These are phyloP conservation scores for Penicillium cataractarum DNA, from an alignment of 495 filamentous ascomycete genomes.

Conservation along the genomic window DNA sequence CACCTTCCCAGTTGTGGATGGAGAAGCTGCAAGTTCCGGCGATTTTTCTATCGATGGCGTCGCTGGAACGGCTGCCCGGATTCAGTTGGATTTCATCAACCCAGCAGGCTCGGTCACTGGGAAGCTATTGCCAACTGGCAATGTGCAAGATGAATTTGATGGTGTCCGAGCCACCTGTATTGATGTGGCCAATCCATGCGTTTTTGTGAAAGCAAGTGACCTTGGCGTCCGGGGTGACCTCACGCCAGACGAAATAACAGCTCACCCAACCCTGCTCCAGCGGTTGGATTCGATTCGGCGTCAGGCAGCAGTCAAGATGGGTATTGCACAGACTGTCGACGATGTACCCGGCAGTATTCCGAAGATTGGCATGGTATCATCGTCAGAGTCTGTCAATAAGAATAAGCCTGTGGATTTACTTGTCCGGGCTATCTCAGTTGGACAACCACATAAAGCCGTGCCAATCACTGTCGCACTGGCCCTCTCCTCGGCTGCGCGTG, in stretches of 20 bases:
- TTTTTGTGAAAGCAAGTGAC: conserved; percentile 61
- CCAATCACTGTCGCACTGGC: conserved; percentile 25
- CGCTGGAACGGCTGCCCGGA: conserved; percentile 56
- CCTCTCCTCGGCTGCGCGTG: background rate
- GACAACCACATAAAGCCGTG: conserved; percentile 66
- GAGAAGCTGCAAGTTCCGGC: conserved; percentile 53
- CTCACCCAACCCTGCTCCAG: conserved; percentile 47
- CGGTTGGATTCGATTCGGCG: conserved; percentile 64
- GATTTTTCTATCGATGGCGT: conserved; percentile 71
- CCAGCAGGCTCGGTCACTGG: conserved; percentile 73
- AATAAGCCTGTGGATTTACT: conserved; percentile 46
- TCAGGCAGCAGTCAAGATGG: conserved; percentile 65
- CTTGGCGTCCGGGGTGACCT: conserved; percentile 54
- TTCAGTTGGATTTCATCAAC: conserved; percentile 65
- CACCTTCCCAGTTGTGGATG: conserved; percentile 52
- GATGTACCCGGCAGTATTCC: conserved; percentile 61
- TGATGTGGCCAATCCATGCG: conserved; percentile 69
- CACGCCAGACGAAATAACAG: conserved; percentile 56
- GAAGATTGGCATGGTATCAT: conserved; percentile 62
- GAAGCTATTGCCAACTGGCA: conserved; percentile 65
- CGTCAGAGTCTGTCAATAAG: conserved; percentile 18
- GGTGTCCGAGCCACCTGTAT: conserved; percentile 59
- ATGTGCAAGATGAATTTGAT: conserved; percentile 54
- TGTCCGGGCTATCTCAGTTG: conserved; percentile 50
- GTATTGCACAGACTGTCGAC: conserved; percentile 48